These are phyloP conservation scores for Cercospora beticola DNA, from an alignment of 2,329 filamentous ascomycete genomes.

Conservation along the genomic window DNA sequence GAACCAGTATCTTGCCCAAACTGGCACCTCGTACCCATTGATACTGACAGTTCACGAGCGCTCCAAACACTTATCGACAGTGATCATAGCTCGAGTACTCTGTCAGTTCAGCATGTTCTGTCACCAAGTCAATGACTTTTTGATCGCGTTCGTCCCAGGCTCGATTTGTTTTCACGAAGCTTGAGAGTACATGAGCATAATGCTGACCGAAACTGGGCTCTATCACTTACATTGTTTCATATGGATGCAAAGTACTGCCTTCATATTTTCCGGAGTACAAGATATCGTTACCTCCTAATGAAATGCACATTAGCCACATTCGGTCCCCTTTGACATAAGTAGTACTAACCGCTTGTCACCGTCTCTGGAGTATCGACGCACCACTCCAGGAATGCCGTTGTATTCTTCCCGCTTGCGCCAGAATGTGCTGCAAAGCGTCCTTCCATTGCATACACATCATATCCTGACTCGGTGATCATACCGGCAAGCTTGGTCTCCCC, in stretches of 20 bases:
- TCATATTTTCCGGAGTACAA: conserved; percentile 15
- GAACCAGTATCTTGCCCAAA: too few species aligned
- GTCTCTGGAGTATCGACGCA: conserved; percentile 11
- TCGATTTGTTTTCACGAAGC: conserved; percentile 23
- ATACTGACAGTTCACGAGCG: too few species aligned
- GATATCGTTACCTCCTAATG: conserved; percentile 11
- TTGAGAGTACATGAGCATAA: neutral
- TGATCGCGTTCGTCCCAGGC: conserved; percentile 20
- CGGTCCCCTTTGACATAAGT: too few species aligned
- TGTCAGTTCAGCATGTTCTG: conserved; percentile 19
- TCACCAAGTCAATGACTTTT: conserved; percentile 17
- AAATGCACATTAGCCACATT: neutral
- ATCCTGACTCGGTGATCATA: conserved; percentile 14
- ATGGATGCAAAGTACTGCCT: conserved; percentile 18
- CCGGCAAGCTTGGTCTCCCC: conserved; percentile 15
- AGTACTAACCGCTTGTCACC: too few species aligned
- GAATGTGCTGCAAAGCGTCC: conserved; percentile 19
- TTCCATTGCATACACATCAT: conserved; percentile 22
- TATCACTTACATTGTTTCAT: conserved; percentile 27
- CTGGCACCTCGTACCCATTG: too few species aligned
- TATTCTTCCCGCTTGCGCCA: conserved; percentile 14
- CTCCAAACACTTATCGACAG: too few species aligned
- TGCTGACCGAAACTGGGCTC: too few species aligned
- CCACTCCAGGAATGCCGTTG: conserved; percentile 22
- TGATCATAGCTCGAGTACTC: conserved; percentile 23